These are phyloP conservation scores for Corylus avellana DNA, from an alignment of 306 rosid genomes.

Conservation along the genomic window DNA sequence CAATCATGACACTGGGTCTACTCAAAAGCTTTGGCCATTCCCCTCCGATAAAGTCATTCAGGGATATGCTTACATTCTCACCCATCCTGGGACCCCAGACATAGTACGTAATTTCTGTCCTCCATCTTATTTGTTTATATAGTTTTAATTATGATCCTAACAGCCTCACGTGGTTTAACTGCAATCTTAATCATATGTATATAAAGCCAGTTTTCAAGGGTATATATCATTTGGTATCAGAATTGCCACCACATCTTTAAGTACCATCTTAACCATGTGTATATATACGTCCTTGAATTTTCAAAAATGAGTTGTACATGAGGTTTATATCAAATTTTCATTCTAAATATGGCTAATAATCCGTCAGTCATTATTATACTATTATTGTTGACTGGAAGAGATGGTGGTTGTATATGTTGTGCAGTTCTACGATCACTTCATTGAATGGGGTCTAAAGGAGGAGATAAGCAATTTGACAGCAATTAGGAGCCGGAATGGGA, in stretches of 20 bases:
- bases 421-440: constrained; percentile 80
- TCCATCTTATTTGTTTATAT: not conserved
- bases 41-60: constrained; percentile 67
- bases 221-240: too few species aligned
- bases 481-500: constrained; percentile 58
- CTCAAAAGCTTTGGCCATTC: constrained; percentile 61
- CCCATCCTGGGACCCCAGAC: constrained; percentile 78
- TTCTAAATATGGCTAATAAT: not conserved
- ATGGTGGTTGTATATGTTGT: constrained; percentile 14
- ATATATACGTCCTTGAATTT: too few species aligned
- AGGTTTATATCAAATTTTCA: not conserved
- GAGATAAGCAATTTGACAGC: constrained; percentile 41
- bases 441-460: constrained; percentile 72
- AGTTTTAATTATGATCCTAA: too few species aligned
- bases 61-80: constrained; percentile 81
- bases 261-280: too few species aligned
- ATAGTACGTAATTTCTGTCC: constrained; percentile 41
- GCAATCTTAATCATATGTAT: too few species aligned
- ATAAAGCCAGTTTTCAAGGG: too few species aligned
- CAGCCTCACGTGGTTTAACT: too few species aligned
- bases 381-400: not conserved
- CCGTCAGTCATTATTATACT: not conserved
- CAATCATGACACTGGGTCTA: constrained; percentile 79
- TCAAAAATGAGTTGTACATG: too few species aligned
- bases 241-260: too few species aligned